A percentile compares a stretch with the other conserved stretches of the same genome.
Evolutionary conservation across 306 rosid species (phyloP).

Genomic region (Pyrus bretschneideri): DNA sequence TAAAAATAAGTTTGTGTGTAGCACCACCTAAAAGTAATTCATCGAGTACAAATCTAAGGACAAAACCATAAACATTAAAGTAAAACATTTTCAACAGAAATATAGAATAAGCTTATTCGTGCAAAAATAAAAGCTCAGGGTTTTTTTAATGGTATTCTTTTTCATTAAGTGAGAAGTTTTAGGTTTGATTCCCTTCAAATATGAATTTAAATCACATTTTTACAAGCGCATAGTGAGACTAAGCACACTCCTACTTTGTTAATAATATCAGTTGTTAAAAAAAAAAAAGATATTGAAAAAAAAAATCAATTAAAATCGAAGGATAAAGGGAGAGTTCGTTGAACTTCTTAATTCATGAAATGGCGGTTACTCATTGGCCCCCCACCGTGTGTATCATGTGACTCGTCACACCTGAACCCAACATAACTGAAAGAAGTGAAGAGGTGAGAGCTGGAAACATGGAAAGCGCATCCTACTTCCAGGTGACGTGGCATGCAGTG

Average conservation of each 20-base stretch:
- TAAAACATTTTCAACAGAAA: no score
- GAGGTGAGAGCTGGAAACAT: background rate
- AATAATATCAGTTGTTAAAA: no score
- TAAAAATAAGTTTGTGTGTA: no score
- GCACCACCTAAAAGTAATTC: no score
- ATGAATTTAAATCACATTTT: no score
- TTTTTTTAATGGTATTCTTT: no score
- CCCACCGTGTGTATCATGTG: background rate
- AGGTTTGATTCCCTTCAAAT: fast-evolving
- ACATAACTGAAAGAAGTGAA: background rate
- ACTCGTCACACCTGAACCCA: background rate
- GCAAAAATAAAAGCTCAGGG: background rate
- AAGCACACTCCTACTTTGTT: no score
- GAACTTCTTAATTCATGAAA: background rate
- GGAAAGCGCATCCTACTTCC: background rate
- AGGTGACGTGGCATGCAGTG: slow-evolving; percentile 1
- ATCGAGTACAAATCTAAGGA: background rate
- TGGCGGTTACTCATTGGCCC: background rate
- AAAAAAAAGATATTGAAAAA: no score
- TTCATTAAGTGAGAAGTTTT: no score
- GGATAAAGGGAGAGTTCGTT: background rate
- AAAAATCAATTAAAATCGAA: no score
- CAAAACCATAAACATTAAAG: no score
- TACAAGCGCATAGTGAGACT: fast-evolving
- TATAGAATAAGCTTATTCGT: no score